Conservation (phyloP, 1,284 basidiomycete species). For the Amylostereum areolatum region DNA sequence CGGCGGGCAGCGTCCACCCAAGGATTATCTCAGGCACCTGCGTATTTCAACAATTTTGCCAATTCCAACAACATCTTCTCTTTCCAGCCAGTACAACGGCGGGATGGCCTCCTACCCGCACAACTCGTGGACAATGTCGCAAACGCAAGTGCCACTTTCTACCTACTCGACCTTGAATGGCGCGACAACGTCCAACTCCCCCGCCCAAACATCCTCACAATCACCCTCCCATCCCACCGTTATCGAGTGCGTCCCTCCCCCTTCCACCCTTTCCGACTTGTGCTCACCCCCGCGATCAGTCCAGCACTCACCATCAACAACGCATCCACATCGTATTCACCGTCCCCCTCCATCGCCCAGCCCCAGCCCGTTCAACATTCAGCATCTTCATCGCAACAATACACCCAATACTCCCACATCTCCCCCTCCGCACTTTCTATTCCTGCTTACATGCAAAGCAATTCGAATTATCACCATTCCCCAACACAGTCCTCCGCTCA, state of each 20-base stretch:
- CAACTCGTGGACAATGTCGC: slow-evolving; percentile 35
- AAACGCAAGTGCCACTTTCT: slow-evolving; percentile 44
- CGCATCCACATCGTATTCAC: slow-evolving; percentile 23
- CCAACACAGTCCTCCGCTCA: slow-evolving; percentile 30
- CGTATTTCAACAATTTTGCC: not conserved
- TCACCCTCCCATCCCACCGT: slow-evolving; percentile 36
- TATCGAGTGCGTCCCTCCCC: slow-evolving; percentile 42
- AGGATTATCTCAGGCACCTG: too few relatives aligned
- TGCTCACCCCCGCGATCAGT: slow-evolving; percentile 22
- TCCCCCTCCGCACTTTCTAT: slow-evolving; percentile 28
- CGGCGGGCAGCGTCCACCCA: not conserved
- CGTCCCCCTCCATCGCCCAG: slow-evolving; percentile 17
- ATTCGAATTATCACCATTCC: slow-evolving; percentile 18
- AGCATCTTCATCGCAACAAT: slow-evolving; percentile 29
- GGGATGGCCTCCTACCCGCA: slow-evolving; percentile 14
- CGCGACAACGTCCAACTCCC: slow-evolving; percentile 40
- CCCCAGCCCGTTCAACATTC: slow-evolving; percentile 28
- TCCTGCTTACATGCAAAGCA: slow-evolving; percentile 23
- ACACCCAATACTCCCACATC: slow-evolving; percentile 29
- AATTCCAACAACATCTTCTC: not conserved
- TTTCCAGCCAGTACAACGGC: slow-evolving; percentile 3
- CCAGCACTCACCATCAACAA: slow-evolving; percentile 47
- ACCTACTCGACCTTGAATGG: slow-evolving; percentile 72
- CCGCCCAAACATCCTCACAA: slow-evolving; percentile 21
- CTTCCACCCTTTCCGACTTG: not conserved